Base-by-base conservation (phyloP, 495 filamentous ascomycete species). In the Aspergillus biplanus region DNA sequence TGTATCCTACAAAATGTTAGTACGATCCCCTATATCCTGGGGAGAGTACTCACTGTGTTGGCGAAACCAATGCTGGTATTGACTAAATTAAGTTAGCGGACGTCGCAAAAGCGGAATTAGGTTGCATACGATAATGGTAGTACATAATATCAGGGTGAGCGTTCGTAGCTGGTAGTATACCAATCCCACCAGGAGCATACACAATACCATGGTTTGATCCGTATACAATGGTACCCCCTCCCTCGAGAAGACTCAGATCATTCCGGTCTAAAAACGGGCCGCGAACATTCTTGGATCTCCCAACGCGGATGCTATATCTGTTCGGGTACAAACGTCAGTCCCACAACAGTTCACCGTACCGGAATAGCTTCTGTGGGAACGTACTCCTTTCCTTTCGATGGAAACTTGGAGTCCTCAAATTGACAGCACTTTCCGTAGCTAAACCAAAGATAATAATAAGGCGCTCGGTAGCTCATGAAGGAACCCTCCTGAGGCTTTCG, bases 401-500 rank as follows among this genome's bases (percentile, higher is more conserved):
- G 89, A 39, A 76, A 78, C 21, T 63, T 65, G 15, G 58, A 64
- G 15, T 64, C 12, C 37, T 79, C 73, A 59, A 86, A 86, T 4
- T 79, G 78, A 68, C 90, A 93, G 75, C 90, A 93, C 11, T 78
- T 69, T 3, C 90, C 90, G 44, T 83, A 78, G 58, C 85, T 89
- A 70, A 86, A 90, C 79, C 90, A 92, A 3, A 89, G 70, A 65
- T 92, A 92, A 63, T 89, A 92, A 56, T 86, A 92, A 0, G 70
- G 77, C 0, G 77, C 79, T 9, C 79, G 66, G 59, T 82, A 84
- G 72, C 82, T 88, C 67, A 90, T 76, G 64, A 80, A 89, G 0
- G 81, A 69, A 0, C 85, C 90, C 68, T 93, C 90, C 56, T 82
- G 69, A 0, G 88, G 84, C 73, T 75, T 52, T 71, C 76, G 6